Percentiles rank a stretch among this genome's conserved stretches.
Evolutionary conservation across 495 filamentous ascomycete genomes (phyloP).

Genomic region (Lentithecium fluviatile): DNA sequence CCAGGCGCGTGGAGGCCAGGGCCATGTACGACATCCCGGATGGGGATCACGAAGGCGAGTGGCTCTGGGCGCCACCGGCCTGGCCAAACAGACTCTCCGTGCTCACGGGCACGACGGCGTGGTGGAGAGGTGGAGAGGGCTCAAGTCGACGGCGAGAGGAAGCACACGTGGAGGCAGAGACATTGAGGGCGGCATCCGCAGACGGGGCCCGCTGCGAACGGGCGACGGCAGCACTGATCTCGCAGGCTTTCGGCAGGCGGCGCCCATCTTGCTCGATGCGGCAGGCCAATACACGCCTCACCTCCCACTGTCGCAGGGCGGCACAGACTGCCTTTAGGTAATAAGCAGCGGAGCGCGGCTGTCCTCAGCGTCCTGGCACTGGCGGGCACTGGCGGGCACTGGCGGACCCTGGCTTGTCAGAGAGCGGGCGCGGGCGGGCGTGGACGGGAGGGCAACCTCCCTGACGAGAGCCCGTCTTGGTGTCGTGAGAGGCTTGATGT

Average conservation of each 20-base stretch:
- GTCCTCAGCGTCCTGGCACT: too few relatives aligned
- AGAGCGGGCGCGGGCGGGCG: background rate
- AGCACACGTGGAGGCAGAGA: too few relatives aligned
- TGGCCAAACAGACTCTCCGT: background rate
- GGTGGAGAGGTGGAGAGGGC: too few relatives aligned
- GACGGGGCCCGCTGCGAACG: too few relatives aligned
- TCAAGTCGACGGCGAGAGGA: too few relatives aligned
- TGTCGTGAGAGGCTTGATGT: background rate
- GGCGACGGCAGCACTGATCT: background rate
- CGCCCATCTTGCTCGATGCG: background rate
- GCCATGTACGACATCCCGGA: conserved; percentile 17
- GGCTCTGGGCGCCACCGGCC: conserved; percentile 3
- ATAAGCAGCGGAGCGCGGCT: conserved; percentile 1
- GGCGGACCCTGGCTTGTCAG: conserved; percentile 21
- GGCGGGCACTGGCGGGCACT: too few relatives aligned
- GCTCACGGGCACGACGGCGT: too few relatives aligned
- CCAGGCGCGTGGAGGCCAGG: conserved; percentile 23
- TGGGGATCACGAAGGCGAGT: conserved; percentile 9
- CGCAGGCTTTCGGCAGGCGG: background rate
- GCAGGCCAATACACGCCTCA: conserved; percentile 17
- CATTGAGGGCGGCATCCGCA: too few relatives aligned
- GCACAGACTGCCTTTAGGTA: background rate
- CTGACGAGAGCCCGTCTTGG: too few relatives aligned
- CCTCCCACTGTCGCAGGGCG: conserved; percentile 6
- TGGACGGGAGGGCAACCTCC: conserved; percentile 7